Percentiles rank a stretch among this genome's conserved stretches.
These are phyloP conservation scores for Ophiocordyceps camponoti-rufipedis DNA, from an alignment of 2,329 filamentous ascomycete species.

Conservation along the genomic window DNA sequence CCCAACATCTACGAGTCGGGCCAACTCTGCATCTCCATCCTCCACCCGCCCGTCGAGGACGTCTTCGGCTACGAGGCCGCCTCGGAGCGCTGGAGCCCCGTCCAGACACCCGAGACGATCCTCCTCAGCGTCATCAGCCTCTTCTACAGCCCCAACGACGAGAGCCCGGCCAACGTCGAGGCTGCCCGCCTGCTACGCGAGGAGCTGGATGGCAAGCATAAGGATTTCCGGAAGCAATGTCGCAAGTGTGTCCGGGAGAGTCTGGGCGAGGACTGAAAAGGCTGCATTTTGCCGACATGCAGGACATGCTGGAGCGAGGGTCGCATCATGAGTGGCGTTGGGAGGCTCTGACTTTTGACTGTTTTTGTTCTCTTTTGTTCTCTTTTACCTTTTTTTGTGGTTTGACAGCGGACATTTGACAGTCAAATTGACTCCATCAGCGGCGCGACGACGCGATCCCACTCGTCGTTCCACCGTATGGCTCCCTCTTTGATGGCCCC, in stretches of 20 bases:
- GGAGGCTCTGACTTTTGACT: not conserved
- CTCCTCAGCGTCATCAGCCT: slow-evolving; percentile 83
- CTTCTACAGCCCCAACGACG: slow-evolving; percentile 82
- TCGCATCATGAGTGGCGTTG: not conserved
- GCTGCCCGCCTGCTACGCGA: slow-evolving; percentile 78
- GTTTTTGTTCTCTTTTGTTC: not conserved
- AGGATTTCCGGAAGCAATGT: slow-evolving; percentile 64
- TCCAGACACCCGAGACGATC: slow-evolving; percentile 91
- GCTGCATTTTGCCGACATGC: not conserved
- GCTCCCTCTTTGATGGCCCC: slow-evolving; percentile 60
- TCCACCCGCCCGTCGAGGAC: slow-evolving; percentile 89
- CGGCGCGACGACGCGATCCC: slow-evolving; percentile 65
- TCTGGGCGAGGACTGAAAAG: slow-evolving; percentile 46
- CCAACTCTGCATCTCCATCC: slow-evolving; percentile 88
- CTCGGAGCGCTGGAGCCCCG: slow-evolving; percentile 81
- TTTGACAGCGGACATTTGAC: not conserved
- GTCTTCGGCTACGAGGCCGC: slow-evolving; percentile 85
- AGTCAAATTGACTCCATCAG: slow-evolving; percentile 33
- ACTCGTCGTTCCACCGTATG: slow-evolving; percentile 79
- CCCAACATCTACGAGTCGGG: slow-evolving; percentile 84
- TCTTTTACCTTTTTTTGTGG: too few species aligned
- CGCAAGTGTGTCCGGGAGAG: slow-evolving; percentile 67
- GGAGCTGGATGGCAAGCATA: slow-evolving; percentile 40
- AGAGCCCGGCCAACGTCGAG: slow-evolving; percentile 89
- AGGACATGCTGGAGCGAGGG: not conserved